Evolutionary conservation across 169 alveolate species (phyloP).

Genomic region (Amoebophrya sp.): DNA sequence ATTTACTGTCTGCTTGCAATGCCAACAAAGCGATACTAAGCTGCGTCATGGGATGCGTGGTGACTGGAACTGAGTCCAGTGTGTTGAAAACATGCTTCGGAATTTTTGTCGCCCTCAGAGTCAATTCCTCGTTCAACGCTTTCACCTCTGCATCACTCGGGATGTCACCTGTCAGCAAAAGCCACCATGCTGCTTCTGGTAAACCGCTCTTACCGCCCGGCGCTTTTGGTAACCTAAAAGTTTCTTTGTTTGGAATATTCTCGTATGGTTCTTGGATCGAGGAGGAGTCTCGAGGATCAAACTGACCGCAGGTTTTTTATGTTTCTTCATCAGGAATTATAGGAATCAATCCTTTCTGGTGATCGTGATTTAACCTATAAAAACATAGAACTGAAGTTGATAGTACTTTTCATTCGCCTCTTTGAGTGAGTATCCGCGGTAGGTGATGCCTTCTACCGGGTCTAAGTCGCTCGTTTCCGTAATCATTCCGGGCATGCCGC

Average conservation of each 20-base stretch:
- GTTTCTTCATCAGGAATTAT: too few species aligned
- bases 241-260: too few species aligned
- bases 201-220: conserved; percentile 69
- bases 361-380: too few species aligned
- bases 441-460: conserved; percentile 76
- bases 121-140: conserved; percentile 51
- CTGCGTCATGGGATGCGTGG: conserved; percentile 88
- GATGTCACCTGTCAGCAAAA: conserved; percentile 77
- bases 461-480: conserved; percentile 87
- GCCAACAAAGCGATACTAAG: conserved; percentile 71
- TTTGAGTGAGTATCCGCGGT: conserved; percentile 73
- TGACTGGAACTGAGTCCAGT: conserved; percentile 58
- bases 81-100: conserved; percentile 25
- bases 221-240: conserved; percentile 66
- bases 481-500: conserved; percentile 80
- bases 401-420: conserved; percentile 55
- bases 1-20: conserved; percentile 63
- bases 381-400: too few species aligned
- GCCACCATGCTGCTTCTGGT: conserved; percentile 89
- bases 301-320: too few species aligned
- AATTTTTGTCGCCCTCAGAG: conserved; percentile 43
- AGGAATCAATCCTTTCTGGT: too few species aligned
- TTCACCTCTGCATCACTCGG: conserved; percentile 35
- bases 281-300: too few species aligned
- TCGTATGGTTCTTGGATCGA: too few species aligned